Base-by-base conservation (phyloP, 192 early-diverging fungal species). In the Jimgerdemannia lactiflua region DNA sequence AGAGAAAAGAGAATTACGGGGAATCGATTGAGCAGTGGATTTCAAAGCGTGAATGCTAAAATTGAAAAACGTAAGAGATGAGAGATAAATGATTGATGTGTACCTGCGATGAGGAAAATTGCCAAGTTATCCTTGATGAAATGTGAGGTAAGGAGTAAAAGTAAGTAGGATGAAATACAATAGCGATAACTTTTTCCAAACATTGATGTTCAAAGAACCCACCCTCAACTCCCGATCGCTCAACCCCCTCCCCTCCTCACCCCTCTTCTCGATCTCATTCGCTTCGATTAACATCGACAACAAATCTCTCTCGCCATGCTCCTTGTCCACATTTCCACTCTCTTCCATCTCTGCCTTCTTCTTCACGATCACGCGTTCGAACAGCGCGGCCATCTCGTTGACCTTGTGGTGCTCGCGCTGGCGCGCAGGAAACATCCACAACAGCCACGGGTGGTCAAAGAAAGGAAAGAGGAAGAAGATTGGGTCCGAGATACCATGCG, bases 1-100 rank as follows among this genome's bases (percentile, higher is more conserved):
- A 78, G 83, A 63, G 77, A 59, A 43, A 80, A 78, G 18, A 84
- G 82, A 69, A 86, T 75, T 73, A 80, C 79, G 70, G 84, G 69
- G 80, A 86, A 82, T 64, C 79, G 80, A 66, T 83, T 86, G 1
- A 82, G 78, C 70, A 88, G 78, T 68, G 83, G 78, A 41, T 84
- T 85, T 43, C 85, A 83, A 4, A 84, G 85, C 14, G 14, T 85
- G 73, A 88, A 86, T 73, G 84, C 71, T 3, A 77, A 14, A 6
- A 59, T 59, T 6, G 49, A 6, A 59, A 59, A 10, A 0, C 14
- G 14, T 59, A 14, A 59, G 1, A 29, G 29, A 29, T 29, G 29
- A 29, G 29, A 29, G 29, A 29, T 29, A 29, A 29, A 29, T 29
- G 29, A 29, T 29, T 29, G 29, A 29, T 29, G 29, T 14, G 49